Evolutionary conservation across 805 yeast species (phyloP), one percentile per base, ranked within the genome.

Genomic region (Monosporozyma aerobia): DNA sequence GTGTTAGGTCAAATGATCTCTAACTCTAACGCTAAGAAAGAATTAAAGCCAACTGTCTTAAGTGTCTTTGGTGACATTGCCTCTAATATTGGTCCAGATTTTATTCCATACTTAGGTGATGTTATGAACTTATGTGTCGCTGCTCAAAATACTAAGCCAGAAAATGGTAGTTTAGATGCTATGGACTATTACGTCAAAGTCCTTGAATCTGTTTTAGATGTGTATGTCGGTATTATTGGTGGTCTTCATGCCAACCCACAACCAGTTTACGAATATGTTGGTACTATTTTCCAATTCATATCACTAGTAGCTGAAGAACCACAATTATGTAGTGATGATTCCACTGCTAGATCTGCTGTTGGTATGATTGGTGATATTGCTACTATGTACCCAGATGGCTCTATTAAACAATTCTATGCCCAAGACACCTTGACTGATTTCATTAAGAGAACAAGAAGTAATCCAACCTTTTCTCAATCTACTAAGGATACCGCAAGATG

Each of bases 51-150:
- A 16, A 77, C 88, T 23, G 88, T 92, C 30, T 73, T 94, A 59
- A 87, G 97, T 11, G 89, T 96, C 63, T 88, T 94, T 68, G 99
- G 99, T 57, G 99, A 94, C 69, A 80, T 94, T 63, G 97, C 98
- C 3, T 80, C 96, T 0, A 83, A 94, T 13, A 81, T 90, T 56
- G 97, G 96, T 3, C 66, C 77, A 2, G 80, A 77, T 52, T 94
- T 92, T 70, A 77, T 77, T 58, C 88, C 83, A 53, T 94, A 88
- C 69, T 71, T 90, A 57, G 80, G 77, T 40, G 87, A 81, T 55
- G 96, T 90, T 35, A 85, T 90, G 85, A 77, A 77, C 40, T 80
- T 94, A 51, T 85, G 92, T 70, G 74, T 74, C 32, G 79, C 79
- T 50, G 90, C 90, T 14, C 81, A 83, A 59, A 71, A 71, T 44